These are phyloP conservation scores for Leucocoprinus birnbaumii DNA, from an alignment of 768 basidiomycete genomes.

Conservation along the genomic window DNA sequence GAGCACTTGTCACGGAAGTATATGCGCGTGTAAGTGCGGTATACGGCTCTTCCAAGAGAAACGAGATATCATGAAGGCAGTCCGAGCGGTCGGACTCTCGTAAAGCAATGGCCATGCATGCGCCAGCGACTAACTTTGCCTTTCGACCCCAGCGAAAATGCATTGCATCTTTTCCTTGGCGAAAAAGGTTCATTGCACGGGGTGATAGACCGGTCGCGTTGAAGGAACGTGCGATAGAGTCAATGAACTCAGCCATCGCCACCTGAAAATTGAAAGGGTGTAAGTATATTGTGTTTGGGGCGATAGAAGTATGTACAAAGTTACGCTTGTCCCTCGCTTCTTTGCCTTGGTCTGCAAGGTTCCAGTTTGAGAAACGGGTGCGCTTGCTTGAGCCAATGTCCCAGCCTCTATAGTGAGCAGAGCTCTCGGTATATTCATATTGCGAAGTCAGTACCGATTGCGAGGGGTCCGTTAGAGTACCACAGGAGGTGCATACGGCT, in stretches of 20 bases:
- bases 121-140: constrained; percentile 67
- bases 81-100: constrained; percentile 71
- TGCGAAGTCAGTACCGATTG: constrained; percentile 55
- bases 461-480: constrained; percentile 61
- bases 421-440: constrained; percentile 29
- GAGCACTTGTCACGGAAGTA: constrained; percentile 45
- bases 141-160: constrained; percentile 72
- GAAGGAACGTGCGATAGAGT: constrained; percentile 54
- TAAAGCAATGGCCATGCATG: constrained; percentile 65
- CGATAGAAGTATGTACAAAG: constrained; percentile 37
- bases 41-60: constrained; percentile 53
- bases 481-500: constrained; percentile 67
- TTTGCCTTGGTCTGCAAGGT: constrained; percentile 62
- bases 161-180: constrained; percentile 57
- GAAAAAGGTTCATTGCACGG: constrained; percentile 68
- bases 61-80: constrained; percentile 66
- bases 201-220: constrained; percentile 57
- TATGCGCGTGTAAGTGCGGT: constrained; percentile 54
- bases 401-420: constrained; percentile 29
- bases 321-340: constrained; percentile 65
- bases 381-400: constrained; percentile 42
- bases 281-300: constrained; percentile 17
- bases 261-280: constrained; percentile 36
- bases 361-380: constrained; percentile 52
- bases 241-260: constrained; percentile 63